Evolutionary conservation across 2,329 filamentous ascomycete genomes (phyloP).

Genomic region (Microdochium bolleyi): DNA sequence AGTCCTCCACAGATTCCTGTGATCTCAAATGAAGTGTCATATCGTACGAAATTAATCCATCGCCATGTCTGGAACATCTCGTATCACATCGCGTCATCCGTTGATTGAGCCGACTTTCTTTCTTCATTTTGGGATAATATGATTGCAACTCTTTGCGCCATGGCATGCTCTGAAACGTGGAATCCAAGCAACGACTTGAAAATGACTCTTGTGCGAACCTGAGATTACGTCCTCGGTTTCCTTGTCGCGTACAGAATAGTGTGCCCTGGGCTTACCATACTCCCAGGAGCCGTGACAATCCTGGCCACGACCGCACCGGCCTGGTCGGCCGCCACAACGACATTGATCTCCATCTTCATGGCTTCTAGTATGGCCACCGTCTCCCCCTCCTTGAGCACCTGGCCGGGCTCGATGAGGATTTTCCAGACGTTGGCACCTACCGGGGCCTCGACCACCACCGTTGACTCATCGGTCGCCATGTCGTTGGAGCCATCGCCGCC

Average conservation of each 20-base stretch:
- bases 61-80: too few species aligned
- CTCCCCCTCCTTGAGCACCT: conserved; percentile 30
- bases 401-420: conserved; percentile 31
- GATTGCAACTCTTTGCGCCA: too few species aligned
- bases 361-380: conserved; percentile 40
- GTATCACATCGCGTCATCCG: too few species aligned
- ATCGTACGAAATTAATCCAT: too few species aligned
- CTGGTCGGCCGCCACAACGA: conserved; percentile 14
- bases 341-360: conserved; percentile 49
- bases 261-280: background rate
- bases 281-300: background rate
- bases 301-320: background rate
- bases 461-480: background rate
- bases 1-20: too few species aligned
- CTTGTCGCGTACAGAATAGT: background rate
- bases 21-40: too few species aligned
- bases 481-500: background rate
- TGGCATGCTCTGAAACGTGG: background rate
- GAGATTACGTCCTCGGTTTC: background rate
- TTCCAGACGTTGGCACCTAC: conserved; percentile 48
- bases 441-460: conserved; percentile 25
- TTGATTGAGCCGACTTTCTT: too few species aligned
- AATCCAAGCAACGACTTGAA: background rate
- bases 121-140: too few species aligned
- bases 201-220: background rate